Base-by-base conservation (phyloP, 2,329 filamentous ascomycete genomes). In the Exophiala dermatitidis region DNA sequence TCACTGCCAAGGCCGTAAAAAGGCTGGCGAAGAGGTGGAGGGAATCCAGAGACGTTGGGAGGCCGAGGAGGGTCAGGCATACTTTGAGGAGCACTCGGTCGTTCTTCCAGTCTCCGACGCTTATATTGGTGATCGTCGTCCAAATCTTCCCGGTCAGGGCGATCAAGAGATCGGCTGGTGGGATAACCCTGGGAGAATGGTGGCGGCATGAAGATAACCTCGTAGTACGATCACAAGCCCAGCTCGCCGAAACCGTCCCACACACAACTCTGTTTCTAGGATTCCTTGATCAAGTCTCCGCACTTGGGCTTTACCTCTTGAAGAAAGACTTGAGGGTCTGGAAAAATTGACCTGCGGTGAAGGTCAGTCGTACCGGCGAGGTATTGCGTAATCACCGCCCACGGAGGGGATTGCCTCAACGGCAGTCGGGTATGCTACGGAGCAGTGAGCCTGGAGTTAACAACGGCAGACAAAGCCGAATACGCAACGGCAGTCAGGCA, bases 111-210 rank as follows among this genome's bases (percentile, higher is more conserved):
- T 42, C 57, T 48, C 29, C 57, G 57, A 47, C 57, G 53, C 42
- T 59, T 59, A 42, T 51, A 53, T 46, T 52, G 48, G 33, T 58
- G 52, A 37, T 58, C 56, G 38, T 48, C 38, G 12, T 37, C 10
- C 5, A 48, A 38, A 26, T 10, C 41, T 46, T 57, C 57, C 53
- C 48, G 48, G 28, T 54, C 53, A 43, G 54, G 50, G 36, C 54
- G 48, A 26, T 49, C 48, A 36, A 54, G 57, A 52, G 51, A 50
- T 38, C 46, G 33, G 8, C 43, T 37, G 19, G 57, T 52, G 36
- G 37, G 54, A 33, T 54, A 49, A 41, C 50, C 54, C n/a, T 56
- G 48, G 43, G 50, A 53, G n/a, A 42, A 12, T 4, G 57, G 54
- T 28, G 54, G 54, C n/a, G 57, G 54, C 45, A 53, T 51, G 29